These are phyloP conservation scores for Cordyceps pruinosa DNA, from an alignment of 2,329 filamentous ascomycete genomes.

Conservation along the genomic window DNA sequence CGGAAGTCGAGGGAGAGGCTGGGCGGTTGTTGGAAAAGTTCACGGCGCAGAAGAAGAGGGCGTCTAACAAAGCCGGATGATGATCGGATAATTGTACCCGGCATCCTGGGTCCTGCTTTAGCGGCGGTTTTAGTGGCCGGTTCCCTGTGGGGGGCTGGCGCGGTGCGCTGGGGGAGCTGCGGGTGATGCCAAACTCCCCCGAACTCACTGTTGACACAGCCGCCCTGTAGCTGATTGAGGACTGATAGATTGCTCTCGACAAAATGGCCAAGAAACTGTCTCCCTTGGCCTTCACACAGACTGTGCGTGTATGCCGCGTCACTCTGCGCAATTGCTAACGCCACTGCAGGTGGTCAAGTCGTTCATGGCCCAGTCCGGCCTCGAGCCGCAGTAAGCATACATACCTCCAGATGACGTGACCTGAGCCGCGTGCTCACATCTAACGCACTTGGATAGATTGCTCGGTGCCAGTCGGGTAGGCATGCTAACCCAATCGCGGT, in stretches of 20 bases:
- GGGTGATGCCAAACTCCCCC: background rate
- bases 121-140: slow-evolving; percentile 3
- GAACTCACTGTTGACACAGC: background rate
- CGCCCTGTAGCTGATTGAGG: background rate
- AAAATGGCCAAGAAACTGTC: slow-evolving; percentile 29
- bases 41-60: background rate
- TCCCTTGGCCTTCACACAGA: slow-evolving; percentile 29
- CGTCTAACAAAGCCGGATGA: slow-evolving; percentile 6
- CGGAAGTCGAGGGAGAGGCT: background rate
- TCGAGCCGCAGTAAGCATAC: slow-evolving; percentile 70
- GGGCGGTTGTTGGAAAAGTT: background rate
- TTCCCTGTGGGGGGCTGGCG: background rate
- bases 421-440: background rate
- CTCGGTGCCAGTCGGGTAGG: slow-evolving; percentile 14
- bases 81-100: slow-evolving; percentile 10
- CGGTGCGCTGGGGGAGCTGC: background rate
- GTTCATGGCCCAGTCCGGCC: slow-evolving; percentile 76
- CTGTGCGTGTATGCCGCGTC: slow-evolving; percentile 18
- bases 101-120: background rate
- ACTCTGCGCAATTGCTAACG: slow-evolving; percentile 10
- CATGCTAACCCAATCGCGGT: background rate
- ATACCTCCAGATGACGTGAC: slow-evolving; percentile 11
- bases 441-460: slow-evolving; percentile 11
- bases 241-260: slow-evolving; percentile 9
- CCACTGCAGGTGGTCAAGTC: slow-evolving; percentile 66